These are phyloP conservation scores for Xeromyces bisporus DNA, from an alignment of 495 filamentous ascomycete genomes.

Conservation along the genomic window DNA sequence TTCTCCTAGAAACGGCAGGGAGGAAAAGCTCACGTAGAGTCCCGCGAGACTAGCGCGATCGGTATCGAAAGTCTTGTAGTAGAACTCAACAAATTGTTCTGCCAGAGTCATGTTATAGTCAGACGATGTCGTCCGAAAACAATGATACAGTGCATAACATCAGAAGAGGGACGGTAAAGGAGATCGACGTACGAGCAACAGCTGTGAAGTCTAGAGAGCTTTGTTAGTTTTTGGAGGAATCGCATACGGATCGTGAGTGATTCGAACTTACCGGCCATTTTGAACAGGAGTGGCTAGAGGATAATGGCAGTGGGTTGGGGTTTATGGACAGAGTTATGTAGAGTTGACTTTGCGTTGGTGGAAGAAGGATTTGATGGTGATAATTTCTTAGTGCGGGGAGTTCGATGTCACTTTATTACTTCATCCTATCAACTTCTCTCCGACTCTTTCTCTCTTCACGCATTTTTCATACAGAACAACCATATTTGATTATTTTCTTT, in stretches of 20 bases:
- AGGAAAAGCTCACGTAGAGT: constrained; percentile 53
- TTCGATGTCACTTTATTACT: not conserved
- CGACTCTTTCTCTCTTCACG: not conserved
- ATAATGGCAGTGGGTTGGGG: too few relatives aligned
- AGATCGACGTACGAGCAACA: constrained; percentile 36
- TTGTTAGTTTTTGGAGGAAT: constrained; percentile 4
- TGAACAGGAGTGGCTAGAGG: constrained; percentile 7
- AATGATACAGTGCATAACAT: not conserved
- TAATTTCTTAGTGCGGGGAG: not conserved
- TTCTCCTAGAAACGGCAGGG: too few relatives aligned
- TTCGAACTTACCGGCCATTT: constrained; percentile 24
- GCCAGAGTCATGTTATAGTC: too few relatives aligned
- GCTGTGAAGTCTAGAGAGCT: constrained; percentile 27
- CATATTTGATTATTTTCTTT: too few relatives aligned
- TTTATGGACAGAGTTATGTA: too few relatives aligned
- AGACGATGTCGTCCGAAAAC: constrained; percentile 6
- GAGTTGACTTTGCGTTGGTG: constrained; percentile 4
- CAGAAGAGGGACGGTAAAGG: not conserved
- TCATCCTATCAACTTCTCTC: not conserved
- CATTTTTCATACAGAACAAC: too few relatives aligned
- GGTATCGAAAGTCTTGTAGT: constrained; percentile 72
- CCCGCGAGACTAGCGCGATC: constrained; percentile 40
- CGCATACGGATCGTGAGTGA: not conserved
- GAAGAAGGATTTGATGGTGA: not conserved
- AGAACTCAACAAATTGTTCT: constrained; percentile 77